Evolutionary conservation across 305 asterid species (phyloP).

Genomic region (Lippia alba): DNA sequence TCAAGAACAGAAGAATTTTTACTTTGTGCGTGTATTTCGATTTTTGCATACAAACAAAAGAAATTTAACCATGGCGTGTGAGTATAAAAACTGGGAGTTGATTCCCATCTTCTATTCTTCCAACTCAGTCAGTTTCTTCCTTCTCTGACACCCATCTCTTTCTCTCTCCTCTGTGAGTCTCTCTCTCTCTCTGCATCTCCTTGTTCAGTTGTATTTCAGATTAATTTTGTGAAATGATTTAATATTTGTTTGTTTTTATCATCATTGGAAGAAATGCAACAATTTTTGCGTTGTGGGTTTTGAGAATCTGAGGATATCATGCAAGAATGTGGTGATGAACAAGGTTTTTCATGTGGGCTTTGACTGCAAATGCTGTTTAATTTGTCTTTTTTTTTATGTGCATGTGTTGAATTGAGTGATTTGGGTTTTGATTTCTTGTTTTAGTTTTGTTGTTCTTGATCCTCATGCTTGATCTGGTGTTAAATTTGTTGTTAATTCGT

Average conservation of each 20-base stretch:
- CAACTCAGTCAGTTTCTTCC: conserved; percentile 50
- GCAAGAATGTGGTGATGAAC: conserved; percentile 38
- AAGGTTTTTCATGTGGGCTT: conserved; percentile 48
- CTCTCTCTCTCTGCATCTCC: conserved; percentile 25
- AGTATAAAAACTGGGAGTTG: conserved; percentile 44
- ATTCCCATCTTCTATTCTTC: conserved; percentile 56
- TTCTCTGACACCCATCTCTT: conserved; percentile 57
- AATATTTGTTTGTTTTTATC: conserved; percentile 29
- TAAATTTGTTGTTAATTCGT: not conserved
- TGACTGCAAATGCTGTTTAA: conserved; percentile 41
- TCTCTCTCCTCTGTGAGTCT: conserved; percentile 57
- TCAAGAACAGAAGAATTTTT: conserved; percentile 14
- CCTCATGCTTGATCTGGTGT: conserved; percentile 29
- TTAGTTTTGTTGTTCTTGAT: conserved; percentile 30
- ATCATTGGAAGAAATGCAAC: conserved; percentile 31
- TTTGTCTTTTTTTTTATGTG: conserved; percentile 40
- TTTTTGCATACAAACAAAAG: not conserved
- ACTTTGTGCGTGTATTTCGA: conserved; percentile 16
- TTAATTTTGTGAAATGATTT: not conserved
- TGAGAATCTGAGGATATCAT: conserved; percentile 42
- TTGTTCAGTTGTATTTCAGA: conserved; percentile 9
- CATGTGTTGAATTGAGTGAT: conserved; percentile 46
- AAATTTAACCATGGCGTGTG: conserved; percentile 28
- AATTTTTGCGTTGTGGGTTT: conserved; percentile 40
- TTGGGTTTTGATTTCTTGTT: conserved; percentile 40